Conservation (phyloP, 805 yeast genomes). For the Ogataea henricii region DNA sequence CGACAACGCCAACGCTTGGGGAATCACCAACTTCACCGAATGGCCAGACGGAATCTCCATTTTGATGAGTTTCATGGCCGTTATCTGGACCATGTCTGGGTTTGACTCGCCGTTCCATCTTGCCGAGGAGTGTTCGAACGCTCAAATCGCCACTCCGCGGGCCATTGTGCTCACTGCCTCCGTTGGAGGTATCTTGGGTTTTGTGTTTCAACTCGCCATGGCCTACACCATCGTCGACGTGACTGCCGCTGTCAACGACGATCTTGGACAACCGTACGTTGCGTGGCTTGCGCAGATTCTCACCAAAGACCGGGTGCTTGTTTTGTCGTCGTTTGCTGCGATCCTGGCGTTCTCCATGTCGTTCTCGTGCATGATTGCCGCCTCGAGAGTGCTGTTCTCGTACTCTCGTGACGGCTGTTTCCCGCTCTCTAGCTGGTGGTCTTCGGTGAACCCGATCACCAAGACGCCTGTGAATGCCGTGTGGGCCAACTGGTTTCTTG, state of each 20-base stretch:
- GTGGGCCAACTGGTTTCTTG: constrained; percentile 54
- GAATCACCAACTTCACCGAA: constrained; percentile 54
- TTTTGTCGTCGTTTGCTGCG: constrained; percentile 44
- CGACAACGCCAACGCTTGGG: constrained; percentile 51
- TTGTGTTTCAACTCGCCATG: constrained; percentile 56
- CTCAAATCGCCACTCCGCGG: constrained; percentile 62
- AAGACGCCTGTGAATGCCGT: constrained; percentile 66
- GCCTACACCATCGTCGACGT: constrained; percentile 60
- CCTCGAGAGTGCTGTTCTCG: constrained; percentile 64
- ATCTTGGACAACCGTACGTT: constrained; percentile 62
- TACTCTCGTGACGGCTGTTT: constrained; percentile 68
- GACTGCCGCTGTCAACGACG: constrained; percentile 46
- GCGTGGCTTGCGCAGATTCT: constrained; percentile 52
- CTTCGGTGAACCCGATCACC: constrained; percentile 49
- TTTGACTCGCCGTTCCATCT: constrained; percentile 74
- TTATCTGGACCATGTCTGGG: constrained; percentile 71
- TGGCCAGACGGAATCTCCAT: constrained; percentile 62
- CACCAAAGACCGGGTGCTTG: constrained; percentile 41
- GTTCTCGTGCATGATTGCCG: constrained; percentile 58
- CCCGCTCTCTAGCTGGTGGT: constrained; percentile 58
- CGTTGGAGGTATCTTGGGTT: constrained; percentile 57
- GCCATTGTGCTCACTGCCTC: constrained; percentile 61
- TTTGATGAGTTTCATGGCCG: constrained; percentile 56
- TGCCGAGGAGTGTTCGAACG: constrained; percentile 68
- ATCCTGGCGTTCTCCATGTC: constrained; percentile 50